phyloP scores from a whole-genome alignment of 2,329 filamentous ascomycete species.

The Arthrobotrys entomopaga region DNA sequence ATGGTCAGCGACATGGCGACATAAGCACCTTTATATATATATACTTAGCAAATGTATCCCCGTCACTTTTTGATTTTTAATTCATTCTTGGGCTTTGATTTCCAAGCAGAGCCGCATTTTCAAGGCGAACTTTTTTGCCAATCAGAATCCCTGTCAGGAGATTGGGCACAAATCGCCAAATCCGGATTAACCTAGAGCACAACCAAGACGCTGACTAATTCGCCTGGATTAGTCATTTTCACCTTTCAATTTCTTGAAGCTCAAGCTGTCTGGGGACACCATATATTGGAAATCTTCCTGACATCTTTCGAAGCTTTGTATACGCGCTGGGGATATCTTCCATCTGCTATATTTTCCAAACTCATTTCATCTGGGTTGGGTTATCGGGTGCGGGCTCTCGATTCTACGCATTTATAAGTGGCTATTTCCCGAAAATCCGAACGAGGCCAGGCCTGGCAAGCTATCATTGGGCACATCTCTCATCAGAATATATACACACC shows the following conservation, averaged over 20 bases:
- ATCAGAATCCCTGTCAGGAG: conserved; percentile 37
- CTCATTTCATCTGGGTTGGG: too few species aligned
- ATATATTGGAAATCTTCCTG: conserved; percentile 36
- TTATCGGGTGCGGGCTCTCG: background rate
- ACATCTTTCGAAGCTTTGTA: background rate
- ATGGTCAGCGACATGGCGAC: too few species aligned
- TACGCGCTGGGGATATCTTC: background rate
- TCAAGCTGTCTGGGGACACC: background rate
- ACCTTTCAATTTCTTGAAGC: conserved; percentile 11
- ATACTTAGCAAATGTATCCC: too few species aligned
- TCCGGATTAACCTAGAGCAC: conserved; percentile 36
- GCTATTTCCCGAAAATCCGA: conserved; percentile 23
- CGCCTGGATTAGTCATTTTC: conserved; percentile 45
- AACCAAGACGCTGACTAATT: conserved; percentile 41
- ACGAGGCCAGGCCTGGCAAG: conserved; percentile 9
- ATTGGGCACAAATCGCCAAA: conserved; percentile 52
- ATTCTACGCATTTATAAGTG: background rate
- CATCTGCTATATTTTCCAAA: background rate
- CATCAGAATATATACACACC: conserved; percentile 8
- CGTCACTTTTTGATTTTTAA: too few species aligned
- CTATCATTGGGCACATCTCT: conserved; percentile 34
- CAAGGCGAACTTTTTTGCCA: background rate
- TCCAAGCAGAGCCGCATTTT: background rate
- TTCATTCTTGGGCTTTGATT: too few species aligned
- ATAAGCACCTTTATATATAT: too few species aligned